Percentiles rank a stretch among this genome's conserved stretches.
Conservation (phyloP, 2,329 filamentous ascomycete species). For the Penicillium fuscoglaucum region DNA sequence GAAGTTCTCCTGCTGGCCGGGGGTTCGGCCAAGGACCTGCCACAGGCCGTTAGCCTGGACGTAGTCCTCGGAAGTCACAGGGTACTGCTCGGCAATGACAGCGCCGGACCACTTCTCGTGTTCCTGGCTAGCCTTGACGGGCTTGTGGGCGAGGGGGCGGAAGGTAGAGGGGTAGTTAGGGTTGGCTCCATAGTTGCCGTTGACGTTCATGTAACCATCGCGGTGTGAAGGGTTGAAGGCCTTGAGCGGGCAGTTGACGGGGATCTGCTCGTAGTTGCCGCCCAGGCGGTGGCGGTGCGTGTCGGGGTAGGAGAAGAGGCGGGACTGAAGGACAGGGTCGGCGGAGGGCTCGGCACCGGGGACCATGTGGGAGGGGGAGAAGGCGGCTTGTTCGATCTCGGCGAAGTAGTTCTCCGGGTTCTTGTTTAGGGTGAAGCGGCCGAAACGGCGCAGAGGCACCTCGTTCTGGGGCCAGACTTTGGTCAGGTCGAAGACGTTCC, state of each 20-base stretch:
- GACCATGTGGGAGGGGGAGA: slow-evolving; percentile 66
- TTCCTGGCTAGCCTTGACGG: slow-evolving; percentile 44
- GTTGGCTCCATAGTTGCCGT: slow-evolving; percentile 63
- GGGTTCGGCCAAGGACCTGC: slow-evolving; percentile 44
- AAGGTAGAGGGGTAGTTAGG: slow-evolving; percentile 54
- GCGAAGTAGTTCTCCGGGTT: slow-evolving; percentile 68
- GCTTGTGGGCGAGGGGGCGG: slow-evolving; percentile 39
- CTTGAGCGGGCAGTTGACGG: slow-evolving; percentile 58
- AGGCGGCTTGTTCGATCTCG: slow-evolving; percentile 70
- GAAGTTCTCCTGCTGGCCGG: slow-evolving; percentile 63
- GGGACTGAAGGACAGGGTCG: slow-evolving; percentile 68
- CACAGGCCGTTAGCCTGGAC: slow-evolving; percentile 47
- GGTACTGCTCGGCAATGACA: slow-evolving; percentile 42
- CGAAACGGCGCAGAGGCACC: slow-evolving; percentile 62
- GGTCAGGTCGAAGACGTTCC: slow-evolving; percentile 68
- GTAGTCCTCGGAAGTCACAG: slow-evolving; percentile 48
- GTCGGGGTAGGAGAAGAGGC: slow-evolving; percentile 71
- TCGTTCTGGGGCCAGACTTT: slow-evolving; percentile 67
- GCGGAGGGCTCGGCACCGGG: slow-evolving; percentile 69
- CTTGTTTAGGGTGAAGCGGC: slow-evolving; percentile 63
- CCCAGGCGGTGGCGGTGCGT: slow-evolving; percentile 65
- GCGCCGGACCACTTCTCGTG: slow-evolving; percentile 48
- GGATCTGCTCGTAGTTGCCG: slow-evolving; percentile 65
- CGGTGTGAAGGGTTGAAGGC: slow-evolving; percentile 67
- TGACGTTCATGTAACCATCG: slow-evolving; percentile 69